These are phyloP conservation scores for Pleurostoma richardsiae DNA, from an alignment of 2,329 filamentous ascomycete species.

Conservation along the genomic window DNA sequence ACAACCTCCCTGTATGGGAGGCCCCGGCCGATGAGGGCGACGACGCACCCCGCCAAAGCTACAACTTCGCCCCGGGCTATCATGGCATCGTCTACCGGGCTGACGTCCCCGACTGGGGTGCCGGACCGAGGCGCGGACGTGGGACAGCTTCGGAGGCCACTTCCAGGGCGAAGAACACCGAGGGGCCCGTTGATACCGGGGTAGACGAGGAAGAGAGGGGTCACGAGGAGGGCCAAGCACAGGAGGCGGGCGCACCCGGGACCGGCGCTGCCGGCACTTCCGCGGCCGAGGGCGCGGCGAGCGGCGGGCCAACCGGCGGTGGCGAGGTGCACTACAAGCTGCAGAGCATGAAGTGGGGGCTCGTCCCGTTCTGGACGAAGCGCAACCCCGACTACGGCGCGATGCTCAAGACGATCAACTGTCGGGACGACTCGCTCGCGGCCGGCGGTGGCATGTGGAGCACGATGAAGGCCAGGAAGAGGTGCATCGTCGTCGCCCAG, in stretches of 20 bases:
- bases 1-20: constrained; percentile 68
- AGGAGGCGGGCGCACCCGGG: constrained; percentile 4
- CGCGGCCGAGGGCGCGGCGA: not conserved
- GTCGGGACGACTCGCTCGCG: constrained; percentile 79
- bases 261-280: too few relatives aligned
- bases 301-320: not conserved
- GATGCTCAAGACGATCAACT: constrained; percentile 89
- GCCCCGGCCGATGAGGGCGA: constrained; percentile 66
- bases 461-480: constrained; percentile 81
- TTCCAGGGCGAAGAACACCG: constrained; percentile 14
- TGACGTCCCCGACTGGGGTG: constrained; percentile 58
- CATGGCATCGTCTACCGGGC: constrained; percentile 83
- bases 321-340: constrained; percentile 65
- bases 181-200: constrained; percentile 2
- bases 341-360: constrained; percentile 93
- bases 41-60: constrained; percentile 61
- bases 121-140: constrained; percentile 27
- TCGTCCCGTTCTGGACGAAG: constrained; percentile 92
- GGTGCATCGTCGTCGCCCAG: constrained; percentile 82
- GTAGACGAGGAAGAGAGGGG: constrained; percentile 2
- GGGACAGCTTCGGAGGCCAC: constrained; percentile 7
- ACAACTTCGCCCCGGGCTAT: constrained; percentile 90
- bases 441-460: constrained; percentile 83
- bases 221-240: constrained; percentile 10
- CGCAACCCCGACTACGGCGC: constrained; percentile 71